These are phyloP conservation scores for Skeletonema tropicum DNA, from an alignment of 108 stramenopile genomes.

Conservation along the genomic window DNA sequence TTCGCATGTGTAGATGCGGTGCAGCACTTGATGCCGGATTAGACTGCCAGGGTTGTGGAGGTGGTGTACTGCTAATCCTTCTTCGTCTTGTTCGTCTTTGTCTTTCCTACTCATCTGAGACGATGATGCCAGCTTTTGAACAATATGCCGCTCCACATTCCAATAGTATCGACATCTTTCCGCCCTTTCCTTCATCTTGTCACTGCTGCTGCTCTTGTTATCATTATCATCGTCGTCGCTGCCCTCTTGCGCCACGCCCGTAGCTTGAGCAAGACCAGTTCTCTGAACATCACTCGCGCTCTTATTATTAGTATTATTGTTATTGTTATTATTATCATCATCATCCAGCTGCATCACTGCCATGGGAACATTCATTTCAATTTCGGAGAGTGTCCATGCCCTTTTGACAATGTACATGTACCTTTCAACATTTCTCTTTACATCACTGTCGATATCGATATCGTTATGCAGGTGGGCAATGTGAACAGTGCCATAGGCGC, in stretches of 20 bases:
- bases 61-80: no score
- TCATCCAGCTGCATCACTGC: background rate
- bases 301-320: no score
- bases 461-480: no score
- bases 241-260: background rate
- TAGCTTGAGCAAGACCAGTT: background rate
- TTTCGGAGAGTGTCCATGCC: background rate
- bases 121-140: constrained; percentile 53
- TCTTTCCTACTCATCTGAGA: constrained; percentile 18
- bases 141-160: constrained; percentile 74
- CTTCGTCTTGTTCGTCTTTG: background rate
- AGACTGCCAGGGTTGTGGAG: no score
- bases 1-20: no score
- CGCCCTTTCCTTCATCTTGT: constrained; percentile 10
- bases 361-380: background rate
- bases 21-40: no score
- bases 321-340: no score
- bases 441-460: no score
- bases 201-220: background rate
- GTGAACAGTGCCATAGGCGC: no score
- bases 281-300: background rate
- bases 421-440: no score
- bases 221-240: background rate
- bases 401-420: background rate
- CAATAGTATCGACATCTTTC: constrained; percentile 73